Evolutionary conservation across 2,329 filamentous ascomycete species (phyloP).

Genomic region (Penicillium sclerotiorum): DNA sequence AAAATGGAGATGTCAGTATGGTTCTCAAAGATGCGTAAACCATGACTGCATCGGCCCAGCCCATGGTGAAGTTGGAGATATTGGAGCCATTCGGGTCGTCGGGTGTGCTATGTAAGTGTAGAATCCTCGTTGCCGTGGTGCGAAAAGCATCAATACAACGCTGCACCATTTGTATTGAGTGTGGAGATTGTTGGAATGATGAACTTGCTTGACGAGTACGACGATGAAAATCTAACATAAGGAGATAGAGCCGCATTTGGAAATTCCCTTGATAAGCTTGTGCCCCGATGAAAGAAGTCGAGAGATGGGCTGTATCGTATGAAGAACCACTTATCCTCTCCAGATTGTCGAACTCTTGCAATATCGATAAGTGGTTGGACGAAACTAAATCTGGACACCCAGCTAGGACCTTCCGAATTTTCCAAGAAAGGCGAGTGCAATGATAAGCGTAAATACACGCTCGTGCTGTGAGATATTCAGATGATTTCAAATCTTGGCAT

Average conservation of each 20-base stretch:
- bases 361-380: not conserved
- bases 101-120: not conserved
- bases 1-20: not conserved
- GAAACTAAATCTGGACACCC: not conserved
- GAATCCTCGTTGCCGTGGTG: not conserved
- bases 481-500: not conserved
- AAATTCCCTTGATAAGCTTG: not conserved
- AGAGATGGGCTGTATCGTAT: not conserved
- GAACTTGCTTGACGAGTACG: not conserved
- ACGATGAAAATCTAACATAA: not conserved
- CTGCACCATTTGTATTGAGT: not conserved
- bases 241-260: not conserved
- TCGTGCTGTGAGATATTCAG: not conserved
- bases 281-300: not conserved
- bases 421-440: not conserved
- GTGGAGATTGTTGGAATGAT: not conserved
- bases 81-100: too few species aligned
- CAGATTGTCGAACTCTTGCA: not conserved
- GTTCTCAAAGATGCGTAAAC: not conserved
- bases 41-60: not conserved
- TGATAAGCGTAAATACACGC: not conserved
- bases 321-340: not conserved
- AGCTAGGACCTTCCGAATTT: not conserved
- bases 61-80: not conserved
- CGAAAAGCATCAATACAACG: not conserved